A percentile compares a stretch with the other conserved stretches of the same genome.
These are phyloP conservation scores for Phytophthora pistaciae DNA, from an alignment of 352 stramenopile genomes.

Conservation along the genomic window DNA sequence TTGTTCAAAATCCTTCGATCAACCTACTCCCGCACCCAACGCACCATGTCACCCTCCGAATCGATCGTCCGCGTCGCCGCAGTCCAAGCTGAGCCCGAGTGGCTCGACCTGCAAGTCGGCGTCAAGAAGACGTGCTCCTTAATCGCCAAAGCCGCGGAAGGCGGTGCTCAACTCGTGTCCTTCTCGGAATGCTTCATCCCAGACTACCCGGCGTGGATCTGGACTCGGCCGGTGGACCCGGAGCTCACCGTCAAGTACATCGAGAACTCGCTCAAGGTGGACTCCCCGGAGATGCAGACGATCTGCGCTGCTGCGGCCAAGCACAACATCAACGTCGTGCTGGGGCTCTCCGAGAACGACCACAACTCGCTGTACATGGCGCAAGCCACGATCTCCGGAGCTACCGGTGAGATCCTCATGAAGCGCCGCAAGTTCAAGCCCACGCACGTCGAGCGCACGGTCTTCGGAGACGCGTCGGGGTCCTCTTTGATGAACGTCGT, in stretches of 20 bases:
- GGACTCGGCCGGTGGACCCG: constrained; percentile 20
- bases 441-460: constrained; percentile 29
- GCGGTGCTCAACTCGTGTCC: constrained; percentile 17
- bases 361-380: constrained; percentile 39
- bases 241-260: constrained; percentile 29
- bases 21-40: neutral
- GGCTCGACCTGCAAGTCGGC: constrained; percentile 20
- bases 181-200: constrained; percentile 35
- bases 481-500: constrained; percentile 38
- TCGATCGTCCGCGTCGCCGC: neutral
- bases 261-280: constrained; percentile 22
- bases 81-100: constrained; percentile 32
- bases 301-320: constrained; percentile 27
- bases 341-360: constrained; percentile 43
- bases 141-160: constrained; percentile 28
- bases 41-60: neutral
- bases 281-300: constrained; percentile 36
- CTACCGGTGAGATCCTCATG: constrained; percentile 32
- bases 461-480: constrained; percentile 29
- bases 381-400: constrained; percentile 29
- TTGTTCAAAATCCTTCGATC: constrained; percentile 12
- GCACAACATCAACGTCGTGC: constrained; percentile 35
- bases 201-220: constrained; percentile 29
- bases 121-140: constrained; percentile 28
- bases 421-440: constrained; percentile 38